Conservation (phyloP, 495 filamentous ascomycete species). For the Hypoxylon trugodes region DNA sequence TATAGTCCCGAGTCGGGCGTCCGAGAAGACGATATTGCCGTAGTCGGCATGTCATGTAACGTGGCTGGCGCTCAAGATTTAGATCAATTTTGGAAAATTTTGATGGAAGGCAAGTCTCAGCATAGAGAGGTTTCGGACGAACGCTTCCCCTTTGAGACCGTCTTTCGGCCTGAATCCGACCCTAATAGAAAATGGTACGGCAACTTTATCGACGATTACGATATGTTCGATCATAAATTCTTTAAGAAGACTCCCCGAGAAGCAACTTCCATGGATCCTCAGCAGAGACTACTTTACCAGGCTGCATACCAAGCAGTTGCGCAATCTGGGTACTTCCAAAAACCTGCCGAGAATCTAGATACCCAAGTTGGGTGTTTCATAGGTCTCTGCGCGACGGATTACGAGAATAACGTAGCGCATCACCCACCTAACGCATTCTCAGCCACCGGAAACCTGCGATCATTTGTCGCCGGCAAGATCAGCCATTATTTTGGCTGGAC, state of each 20-base stretch:
- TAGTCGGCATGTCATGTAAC: conserved; percentile 54
- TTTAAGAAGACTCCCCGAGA: conserved; percentile 55
- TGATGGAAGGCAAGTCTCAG: conserved; percentile 35
- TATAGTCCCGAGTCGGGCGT: too few species aligned
- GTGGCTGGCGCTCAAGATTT: conserved; percentile 47
- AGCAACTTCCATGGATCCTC: conserved; percentile 51
- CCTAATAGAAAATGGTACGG: conserved; percentile 50
- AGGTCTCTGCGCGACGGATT: conserved; percentile 26
- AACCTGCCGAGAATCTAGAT: not conserved
- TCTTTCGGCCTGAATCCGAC: too few species aligned
- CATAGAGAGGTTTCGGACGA: too few species aligned
- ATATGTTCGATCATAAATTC: conserved; percentile 57
- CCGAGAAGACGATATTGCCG: conserved; percentile 47
- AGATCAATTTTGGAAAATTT: conserved; percentile 51
- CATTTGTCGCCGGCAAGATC: conserved; percentile 28
- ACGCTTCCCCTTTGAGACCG: too few species aligned
- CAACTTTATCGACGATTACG: conserved; percentile 34
- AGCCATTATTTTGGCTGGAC: conserved; percentile 59
- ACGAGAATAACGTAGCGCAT: conserved; percentile 31
- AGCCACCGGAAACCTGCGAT: conserved; percentile 20
- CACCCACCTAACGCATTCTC: conserved; percentile 25
- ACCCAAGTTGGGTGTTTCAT: conserved; percentile 39
- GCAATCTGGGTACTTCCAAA: conserved; percentile 29
- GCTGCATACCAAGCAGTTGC: conserved; percentile 57
- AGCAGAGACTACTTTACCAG: conserved; percentile 52